Evolutionary conservation across 257 asterid genomes (phyloP).

Genomic region (Avicennia marina): DNA sequence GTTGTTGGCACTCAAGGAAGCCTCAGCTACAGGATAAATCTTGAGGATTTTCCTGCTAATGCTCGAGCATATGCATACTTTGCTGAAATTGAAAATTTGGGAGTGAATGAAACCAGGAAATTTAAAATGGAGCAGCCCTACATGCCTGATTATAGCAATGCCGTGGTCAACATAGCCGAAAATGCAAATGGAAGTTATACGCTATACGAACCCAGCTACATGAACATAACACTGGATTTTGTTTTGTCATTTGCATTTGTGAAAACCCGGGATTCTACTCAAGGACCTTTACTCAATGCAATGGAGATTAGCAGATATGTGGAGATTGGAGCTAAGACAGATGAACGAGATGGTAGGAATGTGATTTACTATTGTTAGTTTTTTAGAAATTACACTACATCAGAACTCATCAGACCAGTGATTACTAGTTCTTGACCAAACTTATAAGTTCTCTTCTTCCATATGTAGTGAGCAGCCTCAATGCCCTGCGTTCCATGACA

Average conservation of each 20-base stretch:
- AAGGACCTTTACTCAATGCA: slow-evolving; percentile 79
- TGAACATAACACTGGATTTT: slow-evolving; percentile 76
- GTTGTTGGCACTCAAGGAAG: slow-evolving; percentile 77
- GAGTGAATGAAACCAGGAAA: slow-evolving; percentile 60
- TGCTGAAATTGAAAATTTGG: slow-evolving; percentile 81
- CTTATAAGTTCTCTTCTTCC: too few species aligned
- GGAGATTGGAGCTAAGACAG: slow-evolving; percentile 64
- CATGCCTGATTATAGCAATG: slow-evolving; percentile 78
- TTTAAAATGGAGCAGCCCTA: slow-evolving; percentile 81
- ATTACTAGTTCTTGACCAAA: not conserved
- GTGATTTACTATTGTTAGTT: not conserved
- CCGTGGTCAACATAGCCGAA: slow-evolving; percentile 91
- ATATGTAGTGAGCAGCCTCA: slow-evolving; percentile 67
- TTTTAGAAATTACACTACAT: too few species aligned
- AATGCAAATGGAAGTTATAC: slow-evolving; percentile 92
- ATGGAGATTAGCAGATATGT: slow-evolving; percentile 85
- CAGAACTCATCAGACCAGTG: too few species aligned
- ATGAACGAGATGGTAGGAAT: slow-evolving; percentile 62
- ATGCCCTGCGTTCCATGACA: slow-evolving; percentile 45
- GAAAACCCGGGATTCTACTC: slow-evolving; percentile 69
- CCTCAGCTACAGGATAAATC: slow-evolving; percentile 71
- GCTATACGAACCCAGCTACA: slow-evolving; percentile 91
- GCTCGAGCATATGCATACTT: slow-evolving; percentile 92
- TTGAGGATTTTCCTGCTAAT: slow-evolving; percentile 89
- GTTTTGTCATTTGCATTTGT: slow-evolving; percentile 75